Evolutionary conservation across 2,329 filamentous ascomycete genomes (phyloP).

Genomic region (Beauveria sp.): DNA sequence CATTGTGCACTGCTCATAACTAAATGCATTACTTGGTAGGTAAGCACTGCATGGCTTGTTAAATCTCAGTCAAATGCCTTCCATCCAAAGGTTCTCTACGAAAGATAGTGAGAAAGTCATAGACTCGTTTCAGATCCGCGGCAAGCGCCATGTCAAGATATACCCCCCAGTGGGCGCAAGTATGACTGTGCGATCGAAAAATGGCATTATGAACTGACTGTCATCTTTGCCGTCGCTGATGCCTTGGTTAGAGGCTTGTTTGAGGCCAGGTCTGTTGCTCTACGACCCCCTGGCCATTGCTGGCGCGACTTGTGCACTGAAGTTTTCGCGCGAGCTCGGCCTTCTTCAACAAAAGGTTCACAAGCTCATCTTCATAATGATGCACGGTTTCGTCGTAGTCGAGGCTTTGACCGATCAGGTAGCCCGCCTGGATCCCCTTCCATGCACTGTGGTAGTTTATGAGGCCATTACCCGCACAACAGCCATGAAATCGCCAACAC

Average conservation of each 20-base stretch:
- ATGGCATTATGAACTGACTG: not conserved
- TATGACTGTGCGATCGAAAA: not conserved
- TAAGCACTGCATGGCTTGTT: not conserved
- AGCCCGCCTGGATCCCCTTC: no score
- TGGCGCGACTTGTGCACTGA: conserved; percentile 39
- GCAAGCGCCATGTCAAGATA: not conserved
- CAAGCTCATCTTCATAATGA: no score
- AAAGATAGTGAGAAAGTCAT: not conserved
- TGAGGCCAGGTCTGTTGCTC: no score
- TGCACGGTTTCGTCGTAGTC: no score
- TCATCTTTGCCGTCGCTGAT: not conserved
- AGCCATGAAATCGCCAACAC: not conserved
- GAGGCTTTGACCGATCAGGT: no score
- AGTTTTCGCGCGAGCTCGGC: no score
- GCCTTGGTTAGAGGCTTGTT: no score
- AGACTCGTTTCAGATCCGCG: no score
- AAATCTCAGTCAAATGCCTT: not conserved
- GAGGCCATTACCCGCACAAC: not conserved
- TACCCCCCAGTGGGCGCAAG: not conserved
- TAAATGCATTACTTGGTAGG: no score
- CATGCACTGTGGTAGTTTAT: no score
- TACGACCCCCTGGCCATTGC: no score
- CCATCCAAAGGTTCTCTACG: not conserved
- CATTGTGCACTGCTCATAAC: not conserved
- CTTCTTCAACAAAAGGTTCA: no score